A percentile compares a stretch with the other conserved stretches of the same genome.
phyloP scores from a whole-genome alignment of 352 stramenopile species.

The Pythium rhizo-oryzae region DNA sequence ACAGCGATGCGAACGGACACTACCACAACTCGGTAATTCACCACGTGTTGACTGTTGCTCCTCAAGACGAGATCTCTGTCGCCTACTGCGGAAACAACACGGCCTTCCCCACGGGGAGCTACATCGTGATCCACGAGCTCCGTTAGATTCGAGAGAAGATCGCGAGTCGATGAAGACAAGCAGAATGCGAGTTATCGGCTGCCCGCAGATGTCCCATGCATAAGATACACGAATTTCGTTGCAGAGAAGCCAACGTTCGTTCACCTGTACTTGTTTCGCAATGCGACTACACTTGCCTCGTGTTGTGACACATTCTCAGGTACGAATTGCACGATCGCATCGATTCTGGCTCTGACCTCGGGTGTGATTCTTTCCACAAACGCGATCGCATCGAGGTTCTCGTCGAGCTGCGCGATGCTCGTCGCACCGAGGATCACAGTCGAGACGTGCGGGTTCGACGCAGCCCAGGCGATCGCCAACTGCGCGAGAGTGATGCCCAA shows the following conservation, averaged over 20 bases:
- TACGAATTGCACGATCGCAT: not conserved
- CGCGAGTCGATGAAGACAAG: too few species aligned
- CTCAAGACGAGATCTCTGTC: slow-evolving; percentile 5
- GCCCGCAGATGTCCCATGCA: too few species aligned
- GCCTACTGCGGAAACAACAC: slow-evolving; percentile 23
- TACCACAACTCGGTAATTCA: slow-evolving; percentile 3
- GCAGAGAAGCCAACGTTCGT: too few species aligned
- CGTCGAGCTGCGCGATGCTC: slow-evolving; percentile 47
- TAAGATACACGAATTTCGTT: too few species aligned
- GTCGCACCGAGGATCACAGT: slow-evolving; percentile 55
- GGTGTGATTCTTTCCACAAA: slow-evolving; percentile 41
- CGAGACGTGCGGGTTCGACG: slow-evolving; percentile 52
- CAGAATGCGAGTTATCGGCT: too few species aligned
- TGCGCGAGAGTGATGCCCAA: slow-evolving; percentile 64
- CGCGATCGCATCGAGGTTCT: slow-evolving; percentile 45
- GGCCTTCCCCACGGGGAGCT: not conserved
- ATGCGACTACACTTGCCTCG: not conserved
- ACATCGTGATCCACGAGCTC: slow-evolving; percentile 12
- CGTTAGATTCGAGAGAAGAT: too few species aligned
- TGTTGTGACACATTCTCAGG: not conserved
- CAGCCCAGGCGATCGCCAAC: slow-evolving; percentile 52
- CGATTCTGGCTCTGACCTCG: not conserved
- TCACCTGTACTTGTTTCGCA: not conserved
- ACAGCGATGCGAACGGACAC: slow-evolving; percentile 12
- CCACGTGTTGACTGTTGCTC: slow-evolving; percentile 3